phyloP scores from a whole-genome alignment of 176 grass and related monocot genomes.

The Melocanna baccifera region DNA sequence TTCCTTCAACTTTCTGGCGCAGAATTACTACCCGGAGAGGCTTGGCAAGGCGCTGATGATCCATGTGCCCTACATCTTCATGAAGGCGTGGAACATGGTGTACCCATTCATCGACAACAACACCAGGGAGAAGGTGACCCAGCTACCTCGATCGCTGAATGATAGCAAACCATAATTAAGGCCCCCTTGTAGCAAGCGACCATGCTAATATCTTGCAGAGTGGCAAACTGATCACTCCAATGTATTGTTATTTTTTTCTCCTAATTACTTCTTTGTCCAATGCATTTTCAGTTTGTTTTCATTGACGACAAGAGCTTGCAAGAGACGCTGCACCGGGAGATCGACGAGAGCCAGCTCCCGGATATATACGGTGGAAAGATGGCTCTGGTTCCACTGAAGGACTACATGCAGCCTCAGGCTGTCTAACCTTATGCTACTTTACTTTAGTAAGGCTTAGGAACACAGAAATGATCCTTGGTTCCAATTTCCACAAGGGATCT shows the following conservation, averaged over 20 bases:
- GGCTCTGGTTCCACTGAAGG: slow-evolving; percentile 38
- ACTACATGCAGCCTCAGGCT: slow-evolving; percentile 1
- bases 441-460: not conserved
- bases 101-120: slow-evolving; percentile 69
- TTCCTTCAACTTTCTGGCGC: not conserved
- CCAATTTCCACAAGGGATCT: not conserved
- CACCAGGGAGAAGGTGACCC: slow-evolving; percentile 63
- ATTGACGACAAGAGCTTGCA: slow-evolving; percentile 61
- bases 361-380: slow-evolving; percentile 63
- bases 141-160: not conserved
- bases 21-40: slow-evolving; percentile 78
- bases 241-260: not conserved
- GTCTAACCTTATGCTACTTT: not conserved
- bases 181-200: not conserved
- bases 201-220: not conserved
- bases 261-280: not conserved
- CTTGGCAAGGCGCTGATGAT: slow-evolving; percentile 64
- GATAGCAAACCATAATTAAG: not conserved
- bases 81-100: slow-evolving; percentile 77
- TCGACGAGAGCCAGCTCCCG: slow-evolving; percentile 69
- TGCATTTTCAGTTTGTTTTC: slow-evolving; percentile 63
- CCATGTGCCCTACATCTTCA: slow-evolving; percentile 71
- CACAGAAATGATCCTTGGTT: not conserved
- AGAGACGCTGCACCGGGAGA: slow-evolving; percentile 56
- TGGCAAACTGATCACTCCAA: not conserved